phyloP scores from a whole-genome alignment of 768 basidiomycete genomes.

The Dacryopinax primogenitus region DNA sequence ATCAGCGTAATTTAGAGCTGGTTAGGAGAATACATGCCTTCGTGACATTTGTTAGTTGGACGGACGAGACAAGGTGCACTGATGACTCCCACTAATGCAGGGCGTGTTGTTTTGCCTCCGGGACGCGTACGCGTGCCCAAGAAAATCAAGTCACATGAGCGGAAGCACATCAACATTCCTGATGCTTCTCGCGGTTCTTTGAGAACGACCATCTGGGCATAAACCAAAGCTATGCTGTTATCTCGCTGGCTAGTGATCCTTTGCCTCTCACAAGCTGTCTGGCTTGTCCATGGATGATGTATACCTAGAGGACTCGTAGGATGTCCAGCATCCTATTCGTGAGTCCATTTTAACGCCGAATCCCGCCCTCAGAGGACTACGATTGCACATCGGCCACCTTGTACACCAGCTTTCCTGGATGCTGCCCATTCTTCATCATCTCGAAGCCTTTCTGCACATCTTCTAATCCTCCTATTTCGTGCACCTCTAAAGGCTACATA shows the following conservation, averaged over 20 bases:
- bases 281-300: not conserved
- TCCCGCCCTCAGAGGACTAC: not conserved
- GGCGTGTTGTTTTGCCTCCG: not conserved
- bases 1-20: no score
- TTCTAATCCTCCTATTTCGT: not conserved
- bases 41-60: no score
- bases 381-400: not conserved
- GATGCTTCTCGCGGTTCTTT: not conserved
- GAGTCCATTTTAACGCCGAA: not conserved
- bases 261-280: no score
- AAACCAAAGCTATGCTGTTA: no score
- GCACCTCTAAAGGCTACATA: not conserved
- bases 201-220: no score
- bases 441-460: slow-evolving; percentile 4
- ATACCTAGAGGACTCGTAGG: not conserved
- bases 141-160: slow-evolving; percentile 8
- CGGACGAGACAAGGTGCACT: no score
- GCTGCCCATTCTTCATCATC: not conserved
- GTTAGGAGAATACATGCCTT: no score
- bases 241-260: no score
- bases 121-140: not conserved
- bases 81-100: no score
- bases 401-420: not conserved
- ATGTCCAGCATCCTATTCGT: not conserved
- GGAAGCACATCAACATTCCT: not conserved